Base-by-base conservation (phyloP, 2,329 filamentous ascomycete genomes). In the Alternaria tenuissima region DNA sequence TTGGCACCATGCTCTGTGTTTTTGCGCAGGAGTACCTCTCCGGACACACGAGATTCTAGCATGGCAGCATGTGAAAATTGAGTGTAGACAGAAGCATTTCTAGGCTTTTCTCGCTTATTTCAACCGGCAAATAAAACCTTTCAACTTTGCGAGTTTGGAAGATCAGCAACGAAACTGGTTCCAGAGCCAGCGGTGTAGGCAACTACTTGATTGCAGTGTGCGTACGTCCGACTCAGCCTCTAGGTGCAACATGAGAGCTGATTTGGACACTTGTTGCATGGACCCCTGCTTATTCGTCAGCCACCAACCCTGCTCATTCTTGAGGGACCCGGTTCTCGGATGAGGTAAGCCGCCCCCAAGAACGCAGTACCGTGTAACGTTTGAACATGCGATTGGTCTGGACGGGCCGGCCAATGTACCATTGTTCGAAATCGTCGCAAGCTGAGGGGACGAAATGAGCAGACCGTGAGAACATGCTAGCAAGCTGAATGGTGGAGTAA, bases 271-370 rank as follows among this genome's bases (percentile, higher is more conserved):
- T 22, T 18, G 22, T 49, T 14, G 24, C 59, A 59, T 52, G 52
- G 41, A 32, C 44, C 5, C 41, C 22, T 18, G 46, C 49, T 56
- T 58, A 44, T 49, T 34, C 24, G 24, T 47, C 26, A 47, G 32
- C 42, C 39, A 41, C 47, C 57, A 61, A 36, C 55, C 44, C 32
- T n/a, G 14, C 47, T 26, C 52, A 12, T 26, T 34, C 38, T 42
- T n/a, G 36, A 22, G 46, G 5, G 32, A n/a, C 42, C 24, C 28
- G 7, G 38, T 43, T 44, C 16, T 48, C 18, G 22, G 20, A 46
- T 55, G 53, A 63, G 39, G 14, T 54, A 44, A 61, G 59, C 55
- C 55, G 52, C 47, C 52, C 39, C 47, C 52, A 12, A 34, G 16
- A 42, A 41, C 34, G 44, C n/a, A 52, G 18, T 39, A 22, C 14